Percentiles rank a stretch among this genome's conserved stretches.
phyloP scores from a whole-genome alignment of 306 rosid genomes.

The Geum urbanum region DNA sequence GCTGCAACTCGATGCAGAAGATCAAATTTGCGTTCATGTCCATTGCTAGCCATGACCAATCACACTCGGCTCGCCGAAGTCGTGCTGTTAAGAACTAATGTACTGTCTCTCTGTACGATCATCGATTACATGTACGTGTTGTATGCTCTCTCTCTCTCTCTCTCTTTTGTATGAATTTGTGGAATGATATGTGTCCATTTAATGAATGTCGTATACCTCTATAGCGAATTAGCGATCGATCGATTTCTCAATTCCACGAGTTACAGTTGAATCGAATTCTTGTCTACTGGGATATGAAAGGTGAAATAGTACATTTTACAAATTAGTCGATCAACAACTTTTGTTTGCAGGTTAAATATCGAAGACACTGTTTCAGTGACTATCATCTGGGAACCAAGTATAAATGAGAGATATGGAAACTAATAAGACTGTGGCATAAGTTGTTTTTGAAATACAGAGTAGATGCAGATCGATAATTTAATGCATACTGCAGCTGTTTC shows the following conservation, averaged over 20 bases:
- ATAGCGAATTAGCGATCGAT: not conserved
- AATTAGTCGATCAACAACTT: no score
- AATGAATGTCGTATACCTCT: not conserved
- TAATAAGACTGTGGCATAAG: no score
- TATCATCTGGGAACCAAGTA: no score
- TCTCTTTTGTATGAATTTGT: constrained; percentile 6
- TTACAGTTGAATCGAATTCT: no score
- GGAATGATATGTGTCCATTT: not conserved
- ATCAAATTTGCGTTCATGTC: constrained; percentile 16
- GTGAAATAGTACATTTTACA: no score
- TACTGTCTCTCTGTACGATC: constrained; percentile 1
- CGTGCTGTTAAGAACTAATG: not conserved
- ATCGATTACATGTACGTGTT: not conserved
- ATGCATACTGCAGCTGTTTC: not conserved
- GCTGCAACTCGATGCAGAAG: constrained; percentile 15
- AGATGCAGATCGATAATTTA: not conserved
- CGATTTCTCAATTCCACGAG: not conserved
- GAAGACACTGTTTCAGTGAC: no score
- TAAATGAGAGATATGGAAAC: no score
- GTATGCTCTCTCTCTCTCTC: not conserved
- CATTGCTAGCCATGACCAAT: constrained; percentile 16
- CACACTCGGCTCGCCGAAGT: not conserved
- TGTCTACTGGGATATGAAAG: no score
- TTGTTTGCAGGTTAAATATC: no score
- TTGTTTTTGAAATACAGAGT: no score